Percentiles rank a stretch among this genome's conserved stretches.
These are phyloP conservation scores for Vitis cinerea DNA, from an alignment of 164 flowering plant genomes.

Conservation along the genomic window DNA sequence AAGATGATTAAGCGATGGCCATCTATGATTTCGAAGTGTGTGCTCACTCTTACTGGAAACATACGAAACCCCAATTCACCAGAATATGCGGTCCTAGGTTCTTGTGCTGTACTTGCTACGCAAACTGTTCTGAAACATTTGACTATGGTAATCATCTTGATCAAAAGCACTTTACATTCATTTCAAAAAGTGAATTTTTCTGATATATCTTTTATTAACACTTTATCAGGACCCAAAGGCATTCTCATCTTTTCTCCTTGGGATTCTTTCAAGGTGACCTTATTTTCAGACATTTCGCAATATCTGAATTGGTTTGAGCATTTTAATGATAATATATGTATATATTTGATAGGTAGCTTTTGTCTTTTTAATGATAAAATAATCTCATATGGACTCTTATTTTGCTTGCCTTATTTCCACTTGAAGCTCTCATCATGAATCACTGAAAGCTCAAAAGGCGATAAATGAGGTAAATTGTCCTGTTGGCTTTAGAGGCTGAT, in stretches of 20 bases:
- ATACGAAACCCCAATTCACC: slow-evolving; percentile 57
- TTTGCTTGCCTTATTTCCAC: slow-evolving; percentile 11
- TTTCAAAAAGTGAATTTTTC: slow-evolving; percentile 11
- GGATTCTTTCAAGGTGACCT: slow-evolving; percentile 79
- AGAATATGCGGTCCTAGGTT: slow-evolving; percentile 86
- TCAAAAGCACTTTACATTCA: slow-evolving; percentile 4
- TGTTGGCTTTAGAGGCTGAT: neutral
- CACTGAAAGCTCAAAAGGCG: slow-evolving; percentile 92
- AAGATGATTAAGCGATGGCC: slow-evolving; percentile 95
- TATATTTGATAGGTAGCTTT: neutral
- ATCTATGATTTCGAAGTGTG: slow-evolving; percentile 72
- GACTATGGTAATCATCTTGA: slow-evolving; percentile 54
- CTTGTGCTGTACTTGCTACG: slow-evolving; percentile 78
- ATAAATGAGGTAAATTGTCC: slow-evolving; percentile 74
- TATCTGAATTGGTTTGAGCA: neutral
- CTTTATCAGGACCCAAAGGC: slow-evolving; percentile 64
- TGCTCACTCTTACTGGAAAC: slow-evolving; percentile 63
- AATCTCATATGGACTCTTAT: neutral
- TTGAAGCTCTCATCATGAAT: slow-evolving; percentile 92
- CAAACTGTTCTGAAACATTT: slow-evolving; percentile 85
- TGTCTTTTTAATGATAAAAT: neutral
- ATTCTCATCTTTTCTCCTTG: slow-evolving; percentile 76
- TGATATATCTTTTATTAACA: slow-evolving; percentile 21
- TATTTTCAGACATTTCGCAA: neutral
- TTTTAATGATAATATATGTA: neutral